These are phyloP conservation scores for Helenozyma rhizophorensis DNA, from an alignment of 805 yeast genomes.

Conservation along the genomic window DNA sequence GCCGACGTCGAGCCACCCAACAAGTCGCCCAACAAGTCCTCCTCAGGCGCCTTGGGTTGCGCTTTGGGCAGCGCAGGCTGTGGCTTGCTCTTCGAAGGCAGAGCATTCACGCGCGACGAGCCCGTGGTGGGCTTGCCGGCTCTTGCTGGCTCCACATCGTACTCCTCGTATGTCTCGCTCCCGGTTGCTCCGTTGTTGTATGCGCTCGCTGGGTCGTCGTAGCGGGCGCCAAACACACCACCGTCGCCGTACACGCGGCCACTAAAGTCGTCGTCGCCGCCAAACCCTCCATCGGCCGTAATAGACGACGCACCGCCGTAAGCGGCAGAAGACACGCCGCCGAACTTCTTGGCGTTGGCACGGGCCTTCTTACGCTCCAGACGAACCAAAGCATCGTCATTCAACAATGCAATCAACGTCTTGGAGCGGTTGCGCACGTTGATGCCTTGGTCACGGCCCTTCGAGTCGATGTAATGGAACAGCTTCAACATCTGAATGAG, in stretches of 20 bases:
- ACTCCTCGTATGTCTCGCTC: constrained; percentile 53
- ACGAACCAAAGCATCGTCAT: constrained; percentile 73
- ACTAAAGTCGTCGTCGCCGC: constrained; percentile 44
- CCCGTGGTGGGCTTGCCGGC: constrained; percentile 32
- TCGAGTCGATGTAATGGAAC: constrained; percentile 90
- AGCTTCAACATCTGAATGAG: constrained; percentile 83
- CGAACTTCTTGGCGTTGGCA: constrained; percentile 75
- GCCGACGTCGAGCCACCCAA: constrained; percentile 38
- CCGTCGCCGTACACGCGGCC: constrained; percentile 66
- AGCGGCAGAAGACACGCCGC: constrained; percentile 60
- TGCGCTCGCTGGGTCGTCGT: constrained; percentile 51
- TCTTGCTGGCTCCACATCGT: constrained; percentile 40
- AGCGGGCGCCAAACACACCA: constrained; percentile 64
- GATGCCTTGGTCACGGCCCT: constrained; percentile 94
- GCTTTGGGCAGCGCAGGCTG: constrained; percentile 23
- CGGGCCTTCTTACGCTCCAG: constrained; percentile 89
- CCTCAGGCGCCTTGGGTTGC: constrained; percentile 26
- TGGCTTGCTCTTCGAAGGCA: no score
- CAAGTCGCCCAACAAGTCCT: constrained; percentile 48
- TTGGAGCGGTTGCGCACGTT: constrained; percentile 91
- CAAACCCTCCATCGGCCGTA: constrained; percentile 26
- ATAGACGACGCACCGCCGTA: constrained; percentile 48
- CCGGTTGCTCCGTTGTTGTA: constrained; percentile 32
- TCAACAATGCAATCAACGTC: constrained; percentile 62
- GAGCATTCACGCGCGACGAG: constrained; percentile 33